Evolutionary conservation across 371 early-diverging fungal species (phyloP).

Genomic region (Umbelopsis sp.): DNA sequence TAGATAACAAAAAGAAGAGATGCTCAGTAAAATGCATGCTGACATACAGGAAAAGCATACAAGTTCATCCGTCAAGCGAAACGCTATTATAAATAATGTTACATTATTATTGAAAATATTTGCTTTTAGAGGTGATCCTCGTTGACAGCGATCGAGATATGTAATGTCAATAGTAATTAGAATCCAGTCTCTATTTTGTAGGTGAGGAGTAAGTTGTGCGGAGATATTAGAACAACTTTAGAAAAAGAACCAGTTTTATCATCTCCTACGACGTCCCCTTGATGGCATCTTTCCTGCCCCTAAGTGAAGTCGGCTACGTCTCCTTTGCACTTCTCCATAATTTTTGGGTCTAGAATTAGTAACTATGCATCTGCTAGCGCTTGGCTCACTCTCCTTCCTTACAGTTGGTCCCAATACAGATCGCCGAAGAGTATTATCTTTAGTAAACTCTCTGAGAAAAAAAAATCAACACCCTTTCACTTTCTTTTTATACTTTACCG

Average conservation of each 20-base stretch:
- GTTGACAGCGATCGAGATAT: no score
- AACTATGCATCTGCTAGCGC: slow-evolving; percentile 5
- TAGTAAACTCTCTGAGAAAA: not conserved
- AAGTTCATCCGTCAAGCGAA: no score
- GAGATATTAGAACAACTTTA: not conserved
- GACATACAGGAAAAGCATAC: no score
- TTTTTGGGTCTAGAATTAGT: not conserved
- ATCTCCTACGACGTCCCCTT: slow-evolving; percentile 16
- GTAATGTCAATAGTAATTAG: no score
- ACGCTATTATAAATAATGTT: no score
- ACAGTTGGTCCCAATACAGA: not conserved
- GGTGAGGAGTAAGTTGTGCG: not conserved
- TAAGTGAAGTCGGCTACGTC: not conserved
- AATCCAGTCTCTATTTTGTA: not conserved
- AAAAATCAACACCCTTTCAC: not conserved
- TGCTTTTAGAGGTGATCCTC: no score
- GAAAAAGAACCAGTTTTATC: not conserved
- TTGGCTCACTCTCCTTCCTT: not conserved
- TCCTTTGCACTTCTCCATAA: slow-evolving; percentile 13
- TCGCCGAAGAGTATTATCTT: not conserved
- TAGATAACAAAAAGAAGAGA: no score
- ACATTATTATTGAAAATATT: no score
- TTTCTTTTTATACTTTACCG: not conserved
- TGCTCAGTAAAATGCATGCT: no score
- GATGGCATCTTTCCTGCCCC: not conserved